phyloP scores from a whole-genome alignment of 768 basidiomycete species.

The Rhodotorula taiwanensis region DNA sequence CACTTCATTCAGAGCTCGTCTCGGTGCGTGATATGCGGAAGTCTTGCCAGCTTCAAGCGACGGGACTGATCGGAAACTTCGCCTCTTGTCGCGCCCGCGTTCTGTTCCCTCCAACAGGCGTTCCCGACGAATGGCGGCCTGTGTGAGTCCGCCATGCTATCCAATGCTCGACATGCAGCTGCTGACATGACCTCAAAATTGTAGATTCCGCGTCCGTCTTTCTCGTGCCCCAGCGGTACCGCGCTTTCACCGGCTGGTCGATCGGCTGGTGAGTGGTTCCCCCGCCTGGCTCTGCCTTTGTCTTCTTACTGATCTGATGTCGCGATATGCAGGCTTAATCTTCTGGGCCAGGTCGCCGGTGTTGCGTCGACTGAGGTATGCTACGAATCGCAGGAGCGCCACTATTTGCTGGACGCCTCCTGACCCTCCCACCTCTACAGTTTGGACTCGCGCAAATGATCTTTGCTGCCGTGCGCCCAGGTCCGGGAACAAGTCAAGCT shows the following conservation, averaged over 20 bases:
- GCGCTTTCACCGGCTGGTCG: slow-evolving; percentile 46
- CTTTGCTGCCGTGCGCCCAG: slow-evolving; percentile 65
- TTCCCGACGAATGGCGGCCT: slow-evolving; percentile 50
- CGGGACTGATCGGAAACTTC: neutral
- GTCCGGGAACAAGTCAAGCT: too few species aligned
- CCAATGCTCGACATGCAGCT: too few species aligned
- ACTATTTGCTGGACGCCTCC: too few species aligned
- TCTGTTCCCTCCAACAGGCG: slow-evolving; percentile 17
- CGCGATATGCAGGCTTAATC: slow-evolving; percentile 55
- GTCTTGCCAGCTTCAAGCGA: neutral
- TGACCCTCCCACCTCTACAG: too few species aligned
- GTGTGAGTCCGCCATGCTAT: too few species aligned
- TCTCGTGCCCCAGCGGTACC: slow-evolving; percentile 45
- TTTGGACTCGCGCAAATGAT: slow-evolving; percentile 53
- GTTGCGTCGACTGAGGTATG: slow-evolving; percentile 80
- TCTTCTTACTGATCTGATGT: slow-evolving; percentile 17
- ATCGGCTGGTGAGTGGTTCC: slow-evolving; percentile 45
- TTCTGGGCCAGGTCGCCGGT: slow-evolving; percentile 72
- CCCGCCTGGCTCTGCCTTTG: slow-evolving; percentile 35
- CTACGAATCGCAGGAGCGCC: too few species aligned
- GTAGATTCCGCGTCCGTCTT: slow-evolving; percentile 47
- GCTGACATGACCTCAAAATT: too few species aligned
- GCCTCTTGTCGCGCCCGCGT: neutral
- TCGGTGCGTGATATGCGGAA: neutral
- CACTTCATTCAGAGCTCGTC: slow-evolving; percentile 4